Conservation (phyloP, 768 basidiomycete species). For the Termitomyces sp. region DNA sequence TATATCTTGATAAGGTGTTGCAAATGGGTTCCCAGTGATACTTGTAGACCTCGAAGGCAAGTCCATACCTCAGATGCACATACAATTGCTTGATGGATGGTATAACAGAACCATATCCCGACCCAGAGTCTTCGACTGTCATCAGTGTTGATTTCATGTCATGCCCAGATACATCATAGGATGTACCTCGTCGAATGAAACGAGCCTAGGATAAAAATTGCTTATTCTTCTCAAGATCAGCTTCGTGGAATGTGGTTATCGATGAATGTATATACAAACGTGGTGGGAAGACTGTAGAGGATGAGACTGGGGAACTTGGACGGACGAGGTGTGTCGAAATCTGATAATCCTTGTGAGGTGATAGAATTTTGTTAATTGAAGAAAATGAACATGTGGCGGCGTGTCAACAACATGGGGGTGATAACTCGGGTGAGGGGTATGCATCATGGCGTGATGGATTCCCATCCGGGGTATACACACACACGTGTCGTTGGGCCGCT, state of each 20-base stretch:
- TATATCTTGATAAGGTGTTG: not conserved
- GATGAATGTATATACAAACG: not conserved
- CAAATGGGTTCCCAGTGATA: conserved; percentile 2
- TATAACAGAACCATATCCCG: conserved; percentile 2
- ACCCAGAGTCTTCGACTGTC: conserved; percentile 11
- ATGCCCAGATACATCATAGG: not conserved
- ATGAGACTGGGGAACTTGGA: no score
- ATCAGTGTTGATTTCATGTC: conserved; percentile 12
- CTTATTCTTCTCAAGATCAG: not conserved
- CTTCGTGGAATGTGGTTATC: not conserved
- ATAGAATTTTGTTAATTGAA: not conserved
- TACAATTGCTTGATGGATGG: not conserved
- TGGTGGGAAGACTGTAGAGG: no score
- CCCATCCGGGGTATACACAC: conserved; percentile 9
- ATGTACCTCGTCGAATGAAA: not conserved
- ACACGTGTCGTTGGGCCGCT: conserved; percentile 23
- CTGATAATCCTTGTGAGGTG: no score
- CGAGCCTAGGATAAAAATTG: not conserved
- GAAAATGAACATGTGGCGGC: conserved; percentile 38
- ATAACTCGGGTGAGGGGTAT: not conserved
- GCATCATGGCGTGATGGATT: not conserved
- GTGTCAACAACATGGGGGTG: not conserved
- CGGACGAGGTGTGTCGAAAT: no score
- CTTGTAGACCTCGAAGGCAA: conserved; percentile 8
- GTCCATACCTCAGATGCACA: not conserved